Conservation (phyloP, 1,284 basidiomycete genomes). For the Malassezia cuniculi region DNA sequence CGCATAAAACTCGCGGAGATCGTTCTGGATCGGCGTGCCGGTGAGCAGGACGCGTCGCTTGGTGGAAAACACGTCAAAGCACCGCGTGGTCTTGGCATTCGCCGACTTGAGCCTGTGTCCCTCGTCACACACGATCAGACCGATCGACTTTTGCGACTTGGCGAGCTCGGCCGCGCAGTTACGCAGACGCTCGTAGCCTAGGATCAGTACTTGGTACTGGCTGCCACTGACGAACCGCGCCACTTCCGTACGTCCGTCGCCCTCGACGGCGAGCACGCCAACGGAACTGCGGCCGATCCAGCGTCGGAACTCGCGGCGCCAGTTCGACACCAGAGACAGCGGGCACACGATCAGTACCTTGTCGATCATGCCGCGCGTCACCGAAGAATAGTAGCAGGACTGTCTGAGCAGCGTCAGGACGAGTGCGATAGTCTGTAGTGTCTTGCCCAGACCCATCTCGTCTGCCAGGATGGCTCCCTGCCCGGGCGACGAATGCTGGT, state of each 20-base stretch:
- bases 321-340: conserved; percentile 84
- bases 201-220: conserved; percentile 68
- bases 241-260: conserved; percentile 41
- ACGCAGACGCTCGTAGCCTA: conserved; percentile 84
- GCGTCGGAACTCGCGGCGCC: conserved; percentile 88
- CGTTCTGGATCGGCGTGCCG: conserved; percentile 91
- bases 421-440: conserved; percentile 40
- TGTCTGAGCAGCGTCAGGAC: conserved; percentile 34
- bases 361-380: conserved; percentile 25
- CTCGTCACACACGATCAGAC: conserved; percentile 89
- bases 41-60: conserved; percentile 63
- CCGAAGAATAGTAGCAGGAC: conserved; percentile 34
- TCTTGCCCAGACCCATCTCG: conserved; percentile 51
- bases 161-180: conserved; percentile 29
- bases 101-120: conserved; percentile 88
- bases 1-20: conserved; percentile 83
- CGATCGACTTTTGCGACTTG: conserved; percentile 58
- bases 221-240: conserved; percentile 45
- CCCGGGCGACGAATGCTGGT: conserved; percentile 53
- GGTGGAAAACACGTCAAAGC: conserved; percentile 69
- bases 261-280: conserved; percentile 67
- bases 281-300: conserved; percentile 64
- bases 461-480: conserved; percentile 82
- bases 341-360: conserved; percentile 66
- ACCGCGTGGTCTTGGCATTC: conserved; percentile 75